phyloP scores from a whole-genome alignment of 331 rosid species.

The Pyrus hybrid region DNA sequence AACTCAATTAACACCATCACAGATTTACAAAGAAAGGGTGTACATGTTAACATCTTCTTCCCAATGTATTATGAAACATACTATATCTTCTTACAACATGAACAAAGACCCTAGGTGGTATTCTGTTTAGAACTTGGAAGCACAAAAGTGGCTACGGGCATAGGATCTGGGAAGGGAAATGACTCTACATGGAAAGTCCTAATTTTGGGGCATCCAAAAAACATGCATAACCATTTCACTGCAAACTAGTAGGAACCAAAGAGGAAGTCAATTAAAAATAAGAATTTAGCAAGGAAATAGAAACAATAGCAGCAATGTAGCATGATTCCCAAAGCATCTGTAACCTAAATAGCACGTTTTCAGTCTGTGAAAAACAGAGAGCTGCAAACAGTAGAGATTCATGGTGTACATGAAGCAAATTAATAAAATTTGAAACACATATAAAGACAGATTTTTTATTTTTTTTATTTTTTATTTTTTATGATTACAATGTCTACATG shows the following conservation, averaged over 20 bases:
- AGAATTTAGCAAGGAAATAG: not conserved
- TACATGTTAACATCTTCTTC: not conserved
- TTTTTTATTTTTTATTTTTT: no score
- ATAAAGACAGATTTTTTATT: not conserved
- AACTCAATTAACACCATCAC: not conserved
- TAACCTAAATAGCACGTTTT: not conserved
- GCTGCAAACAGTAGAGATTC: not conserved
- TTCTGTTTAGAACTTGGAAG: not conserved
- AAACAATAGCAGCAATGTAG: not conserved
- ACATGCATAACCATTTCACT: not conserved
- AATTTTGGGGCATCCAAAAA: not conserved
- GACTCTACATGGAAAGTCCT: not conserved
- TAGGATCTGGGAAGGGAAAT: not conserved
- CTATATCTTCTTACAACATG: not conserved
- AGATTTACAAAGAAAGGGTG: not conserved
- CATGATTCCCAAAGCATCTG: not conserved
- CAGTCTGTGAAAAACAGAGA: not conserved
- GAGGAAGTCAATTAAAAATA: not conserved
- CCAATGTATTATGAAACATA: not conserved
- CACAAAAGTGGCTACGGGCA: not conserved
- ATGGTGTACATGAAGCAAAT: not conserved
- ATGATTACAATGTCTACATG: not conserved
- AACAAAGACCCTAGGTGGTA: not conserved
- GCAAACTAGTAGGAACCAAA: not conserved
- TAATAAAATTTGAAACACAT: not conserved